phyloP scores from a whole-genome alignment of 306 rosid species.

The Hylodesmum podocarpum region DNA sequence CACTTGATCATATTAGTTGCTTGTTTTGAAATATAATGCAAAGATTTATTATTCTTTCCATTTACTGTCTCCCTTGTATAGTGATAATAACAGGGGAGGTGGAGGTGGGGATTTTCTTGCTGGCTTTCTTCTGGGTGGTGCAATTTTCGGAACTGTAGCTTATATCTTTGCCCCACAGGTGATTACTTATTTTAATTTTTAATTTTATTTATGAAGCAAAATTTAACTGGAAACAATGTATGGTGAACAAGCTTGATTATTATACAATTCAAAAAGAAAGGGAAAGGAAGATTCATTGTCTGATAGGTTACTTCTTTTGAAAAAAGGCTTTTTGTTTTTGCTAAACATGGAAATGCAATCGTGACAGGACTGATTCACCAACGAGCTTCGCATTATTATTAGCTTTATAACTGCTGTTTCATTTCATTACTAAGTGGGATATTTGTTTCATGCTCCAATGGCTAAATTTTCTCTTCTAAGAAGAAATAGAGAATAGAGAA shows the following conservation, averaged over 20 bases:
- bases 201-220: conserved; percentile 6
- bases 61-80: conserved; percentile 38
- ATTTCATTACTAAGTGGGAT: neutral
- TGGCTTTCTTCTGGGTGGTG: conserved; percentile 91
- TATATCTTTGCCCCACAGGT: conserved; percentile 98
- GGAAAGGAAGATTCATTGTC: neutral
- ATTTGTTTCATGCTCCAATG: neutral
- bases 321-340: neutral
- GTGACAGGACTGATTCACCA: neutral
- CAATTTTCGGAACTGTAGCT: conserved; percentile 79
- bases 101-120: conserved; percentile 86
- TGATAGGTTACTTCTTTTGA: conserved; percentile 3
- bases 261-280: neutral
- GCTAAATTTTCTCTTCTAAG: neutral
- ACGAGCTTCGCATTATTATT: neutral
- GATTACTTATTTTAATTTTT: conserved; percentile 22
- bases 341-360: neutral
- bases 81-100: conserved; percentile 53
- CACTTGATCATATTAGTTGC: conserved; percentile 3
- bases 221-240: conserved; percentile 4
- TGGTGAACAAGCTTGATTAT: neutral
- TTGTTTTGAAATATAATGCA: conserved; percentile 11
- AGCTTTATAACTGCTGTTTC: neutral
- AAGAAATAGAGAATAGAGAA: neutral
- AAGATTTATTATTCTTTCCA: conserved; percentile 1